A percentile compares a stretch with the other conserved stretches of the same genome.
Conservation (phyloP, 2,329 filamentous ascomycete species). For the Paracoccidioides lutzii region DNA sequence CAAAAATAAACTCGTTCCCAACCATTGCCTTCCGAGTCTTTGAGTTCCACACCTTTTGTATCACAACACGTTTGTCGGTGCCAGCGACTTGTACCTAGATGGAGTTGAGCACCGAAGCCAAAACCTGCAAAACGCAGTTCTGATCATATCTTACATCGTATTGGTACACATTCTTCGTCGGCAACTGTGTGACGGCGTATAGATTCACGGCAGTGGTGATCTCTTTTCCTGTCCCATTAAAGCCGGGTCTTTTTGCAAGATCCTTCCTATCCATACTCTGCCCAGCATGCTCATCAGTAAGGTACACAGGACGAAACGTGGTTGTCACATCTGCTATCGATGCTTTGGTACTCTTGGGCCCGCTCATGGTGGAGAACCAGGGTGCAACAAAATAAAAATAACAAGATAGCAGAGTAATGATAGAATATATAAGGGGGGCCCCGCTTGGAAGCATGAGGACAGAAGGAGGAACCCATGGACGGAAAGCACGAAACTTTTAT, state of each 20-base stretch:
- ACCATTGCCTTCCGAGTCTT: slow-evolving; percentile 45
- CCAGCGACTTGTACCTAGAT: slow-evolving; percentile 53
- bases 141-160: slow-evolving; percentile 57
- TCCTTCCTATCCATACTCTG: slow-evolving; percentile 16
- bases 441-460: slow-evolving; percentile 4
- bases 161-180: slow-evolving; percentile 55
- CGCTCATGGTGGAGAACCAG: slow-evolving; percentile 2
- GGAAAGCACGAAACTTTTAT: slow-evolving; percentile 1
- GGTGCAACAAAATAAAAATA: background rate
- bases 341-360: background rate
- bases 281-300: slow-evolving; percentile 9
- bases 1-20: slow-evolving; percentile 54
- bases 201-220: slow-evolving; percentile 56
- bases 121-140: background rate
- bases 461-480: background rate
- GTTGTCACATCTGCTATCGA: background rate
- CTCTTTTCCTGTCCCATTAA: slow-evolving; percentile 45
- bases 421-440: background rate
- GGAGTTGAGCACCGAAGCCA: slow-evolving; percentile 2
- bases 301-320: slow-evolving; percentile 5
- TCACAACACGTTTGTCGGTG: slow-evolving; percentile 50
- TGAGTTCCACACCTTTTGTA: slow-evolving; percentile 66
- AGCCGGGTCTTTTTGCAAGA: slow-evolving; percentile 38
- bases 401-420: background rate
- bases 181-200: slow-evolving; percentile 53